phyloP scores from a whole-genome alignment of 2,329 filamentous ascomycete species.

The Xylaria sp. region DNA sequence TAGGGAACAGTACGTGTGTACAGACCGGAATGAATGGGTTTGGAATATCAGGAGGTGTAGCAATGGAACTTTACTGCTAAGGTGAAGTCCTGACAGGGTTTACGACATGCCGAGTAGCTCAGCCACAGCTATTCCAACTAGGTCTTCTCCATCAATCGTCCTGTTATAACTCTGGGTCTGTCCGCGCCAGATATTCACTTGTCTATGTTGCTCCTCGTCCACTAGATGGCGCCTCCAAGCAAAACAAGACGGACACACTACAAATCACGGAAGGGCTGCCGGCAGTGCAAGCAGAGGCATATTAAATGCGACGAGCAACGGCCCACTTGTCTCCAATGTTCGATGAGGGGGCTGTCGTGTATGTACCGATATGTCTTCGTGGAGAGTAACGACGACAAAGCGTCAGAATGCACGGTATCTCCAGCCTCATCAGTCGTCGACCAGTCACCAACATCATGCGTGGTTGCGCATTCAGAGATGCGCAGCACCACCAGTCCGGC shows the following conservation, averaged over 20 bases:
- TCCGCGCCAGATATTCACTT: too few species aligned
- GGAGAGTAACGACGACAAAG: not conserved
- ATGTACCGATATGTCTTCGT: not conserved
- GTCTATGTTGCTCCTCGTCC: not conserved
- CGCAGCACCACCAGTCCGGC: not conserved
- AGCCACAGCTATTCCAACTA: not conserved
- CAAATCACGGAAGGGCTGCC: slow-evolving; percentile 20
- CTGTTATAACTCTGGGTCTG: too few species aligned
- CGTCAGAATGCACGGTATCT: not conserved
- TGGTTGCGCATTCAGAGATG: not conserved
- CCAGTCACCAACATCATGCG: not conserved
- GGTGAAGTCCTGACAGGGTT: too few species aligned
- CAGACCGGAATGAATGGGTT: too few species aligned
- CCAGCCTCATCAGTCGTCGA: too few species aligned
- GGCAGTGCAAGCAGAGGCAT: slow-evolving; percentile 20
- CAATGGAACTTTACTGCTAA: too few species aligned
- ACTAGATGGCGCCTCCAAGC: slow-evolving; percentile 9
- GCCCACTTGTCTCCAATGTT: slow-evolving; percentile 3
- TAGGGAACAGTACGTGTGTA: too few species aligned
- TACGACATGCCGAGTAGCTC: not conserved
- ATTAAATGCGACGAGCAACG: slow-evolving; percentile 22
- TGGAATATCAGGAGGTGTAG: too few species aligned
- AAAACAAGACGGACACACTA: slow-evolving; percentile 16
- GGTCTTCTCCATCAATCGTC: not conserved
- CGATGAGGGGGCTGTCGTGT: slow-evolving; percentile 13